These are phyloP conservation scores for Populus ilicifolia DNA, from an alignment of 345 rosid genomes.

Conservation along the genomic window DNA sequence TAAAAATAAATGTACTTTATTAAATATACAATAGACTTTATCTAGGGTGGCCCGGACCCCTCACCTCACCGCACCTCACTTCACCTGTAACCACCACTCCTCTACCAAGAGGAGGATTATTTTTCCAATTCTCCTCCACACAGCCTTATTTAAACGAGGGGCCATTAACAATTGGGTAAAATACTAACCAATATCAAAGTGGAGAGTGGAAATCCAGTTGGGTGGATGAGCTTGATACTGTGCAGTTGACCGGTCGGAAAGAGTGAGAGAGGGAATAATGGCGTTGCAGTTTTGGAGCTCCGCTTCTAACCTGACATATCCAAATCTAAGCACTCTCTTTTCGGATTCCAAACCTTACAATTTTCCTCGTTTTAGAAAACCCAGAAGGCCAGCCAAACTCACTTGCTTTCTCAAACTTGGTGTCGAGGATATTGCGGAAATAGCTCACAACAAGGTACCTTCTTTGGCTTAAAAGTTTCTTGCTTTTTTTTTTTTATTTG, in stretches of 20 bases:
- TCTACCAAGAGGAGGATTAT: too few species aligned
- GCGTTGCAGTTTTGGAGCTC: conserved; percentile 1
- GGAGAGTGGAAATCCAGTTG: neutral
- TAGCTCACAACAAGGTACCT: conserved; percentile 66
- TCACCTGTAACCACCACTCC: too few species aligned
- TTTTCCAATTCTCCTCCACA: too few species aligned
- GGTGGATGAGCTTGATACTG: neutral
- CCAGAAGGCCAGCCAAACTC: conserved; percentile 15
- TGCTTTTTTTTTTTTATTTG: neutral
- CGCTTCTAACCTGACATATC: neutral
- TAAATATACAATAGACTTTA: too few species aligned
- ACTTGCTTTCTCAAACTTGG: conserved; percentile 41
- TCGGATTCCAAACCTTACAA: conserved; percentile 6
- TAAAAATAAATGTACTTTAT: too few species aligned
- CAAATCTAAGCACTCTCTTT: neutral
- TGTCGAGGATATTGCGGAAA: conserved; percentile 48
- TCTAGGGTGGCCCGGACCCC: too few species aligned
- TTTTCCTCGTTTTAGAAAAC: conserved; percentile 9
- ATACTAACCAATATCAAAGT: too few species aligned
- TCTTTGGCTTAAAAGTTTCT: neutral
- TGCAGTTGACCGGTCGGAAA: neutral
- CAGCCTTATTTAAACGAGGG: too few species aligned
- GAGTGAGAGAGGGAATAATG: neutral
- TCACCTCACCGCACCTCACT: too few species aligned
- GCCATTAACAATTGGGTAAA: too few species aligned